Conservation (phyloP, 352 stramenopile species). For the Globisporangium rhizosaccharum region DNA sequence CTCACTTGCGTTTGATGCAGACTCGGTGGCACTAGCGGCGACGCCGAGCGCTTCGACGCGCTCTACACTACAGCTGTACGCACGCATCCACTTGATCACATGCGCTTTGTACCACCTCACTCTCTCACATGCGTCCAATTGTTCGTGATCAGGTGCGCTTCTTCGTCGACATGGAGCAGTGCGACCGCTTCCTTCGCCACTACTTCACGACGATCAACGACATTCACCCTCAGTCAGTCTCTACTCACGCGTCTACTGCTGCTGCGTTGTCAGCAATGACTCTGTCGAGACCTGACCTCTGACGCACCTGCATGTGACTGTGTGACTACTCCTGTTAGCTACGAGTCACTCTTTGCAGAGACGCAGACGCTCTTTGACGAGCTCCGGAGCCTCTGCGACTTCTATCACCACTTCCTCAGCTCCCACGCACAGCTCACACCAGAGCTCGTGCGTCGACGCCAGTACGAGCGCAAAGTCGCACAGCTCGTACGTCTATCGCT, state of each 20-base stretch:
- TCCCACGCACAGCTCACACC: slow-evolving; percentile 54
- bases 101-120: neutral
- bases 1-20: too few relatives aligned
- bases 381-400: slow-evolving; percentile 66
- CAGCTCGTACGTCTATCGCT: slow-evolving; percentile 29
- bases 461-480: slow-evolving; percentile 45
- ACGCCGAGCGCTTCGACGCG: slow-evolving; percentile 11
- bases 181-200: slow-evolving; percentile 64
- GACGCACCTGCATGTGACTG: too few relatives aligned
- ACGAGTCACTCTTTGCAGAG: slow-evolving; percentile 60
- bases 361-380: slow-evolving; percentile 76
- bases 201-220: slow-evolving; percentile 86
- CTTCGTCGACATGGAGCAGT: slow-evolving; percentile 88
- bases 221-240: slow-evolving; percentile 59
- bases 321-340: slow-evolving; percentile 21
- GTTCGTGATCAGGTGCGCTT: slow-evolving; percentile 45
- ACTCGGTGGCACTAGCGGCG: neutral
- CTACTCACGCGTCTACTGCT: neutral
- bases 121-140: neutral
- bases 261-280: neutral
- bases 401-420: slow-evolving; percentile 74
- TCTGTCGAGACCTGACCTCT: neutral
- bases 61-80: slow-evolving; percentile 13
- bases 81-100: neutral
- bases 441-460: slow-evolving; percentile 49